phyloP scores from a whole-genome alignment of 306 rosid genomes.

The Trichosanthes cucumerina region DNA sequence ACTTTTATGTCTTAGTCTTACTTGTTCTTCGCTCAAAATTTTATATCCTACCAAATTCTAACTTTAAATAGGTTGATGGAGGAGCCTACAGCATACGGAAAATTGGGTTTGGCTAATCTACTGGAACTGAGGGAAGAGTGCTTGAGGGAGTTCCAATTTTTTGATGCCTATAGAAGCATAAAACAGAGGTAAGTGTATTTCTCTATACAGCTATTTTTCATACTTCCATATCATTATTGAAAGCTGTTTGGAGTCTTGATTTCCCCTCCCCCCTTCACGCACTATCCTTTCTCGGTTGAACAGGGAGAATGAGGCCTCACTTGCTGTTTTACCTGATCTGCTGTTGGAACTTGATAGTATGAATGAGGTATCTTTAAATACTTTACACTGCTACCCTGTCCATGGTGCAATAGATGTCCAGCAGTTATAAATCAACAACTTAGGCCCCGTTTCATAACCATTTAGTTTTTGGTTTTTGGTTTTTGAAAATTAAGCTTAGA shows the following conservation, averaged over 20 bases:
- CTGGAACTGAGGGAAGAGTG: slow-evolving; percentile 98
- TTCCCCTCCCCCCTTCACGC: background rate
- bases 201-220: background rate
- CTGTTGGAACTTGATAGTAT: slow-evolving; percentile 77
- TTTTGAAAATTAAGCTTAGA: no score
- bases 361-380: slow-evolving; percentile 61
- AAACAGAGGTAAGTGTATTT: slow-evolving; percentile 60
- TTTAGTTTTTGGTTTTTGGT: no score
- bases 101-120: slow-evolving; percentile 85
- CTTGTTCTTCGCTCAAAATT: background rate
- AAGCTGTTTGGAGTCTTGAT: background rate
- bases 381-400: background rate
- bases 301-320: slow-evolving; percentile 99
- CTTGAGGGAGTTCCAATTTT: slow-evolving; percentile 95
- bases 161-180: slow-evolving; percentile 87
- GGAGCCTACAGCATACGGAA: slow-evolving; percentile 97
- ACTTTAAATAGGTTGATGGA: slow-evolving; percentile 69
- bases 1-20: background rate
- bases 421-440: background rate
- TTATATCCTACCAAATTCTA: slow-evolving; percentile 7
- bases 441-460: no score
- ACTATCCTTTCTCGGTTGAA: slow-evolving; percentile 11
- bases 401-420: background rate
- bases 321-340: slow-evolving; percentile 90
- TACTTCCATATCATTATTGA: background rate